phyloP scores from a whole-genome alignment of 129 eudicot species.

The Centella asiatica region DNA sequence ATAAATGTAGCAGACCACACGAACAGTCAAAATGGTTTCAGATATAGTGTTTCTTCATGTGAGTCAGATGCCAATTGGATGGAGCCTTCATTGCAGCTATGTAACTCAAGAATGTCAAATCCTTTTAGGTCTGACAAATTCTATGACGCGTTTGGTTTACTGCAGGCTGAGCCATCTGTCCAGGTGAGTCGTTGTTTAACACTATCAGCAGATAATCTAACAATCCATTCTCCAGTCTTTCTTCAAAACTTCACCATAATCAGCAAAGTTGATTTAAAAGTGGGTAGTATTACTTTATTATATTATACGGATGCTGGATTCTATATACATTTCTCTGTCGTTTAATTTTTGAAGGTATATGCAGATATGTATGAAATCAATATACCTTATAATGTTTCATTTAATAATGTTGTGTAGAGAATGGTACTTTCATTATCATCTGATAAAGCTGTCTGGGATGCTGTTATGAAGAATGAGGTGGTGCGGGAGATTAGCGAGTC shows the following conservation, averaged over 20 bases:
- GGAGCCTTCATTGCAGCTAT: constrained; percentile 47
- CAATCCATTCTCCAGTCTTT: too few relatives aligned
- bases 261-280: too few relatives aligned
- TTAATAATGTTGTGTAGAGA: constrained; percentile 26
- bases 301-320: not conserved
- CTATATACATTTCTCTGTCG: not conserved
- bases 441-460: constrained; percentile 78
- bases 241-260: too few relatives aligned
- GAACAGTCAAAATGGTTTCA: constrained; percentile 10
- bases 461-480: constrained; percentile 76
- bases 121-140: constrained; percentile 30
- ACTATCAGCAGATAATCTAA: too few relatives aligned
- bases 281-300: not conserved
- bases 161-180: constrained; percentile 58
- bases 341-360: not conserved
- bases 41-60: constrained; percentile 11
- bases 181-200: constrained; percentile 33
- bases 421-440: constrained; percentile 87
- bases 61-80: constrained; percentile 47
- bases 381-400: not conserved
- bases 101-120: constrained; percentile 22
- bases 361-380: not conserved
- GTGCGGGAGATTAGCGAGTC: constrained; percentile 64
- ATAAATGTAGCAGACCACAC: constrained; percentile 11
- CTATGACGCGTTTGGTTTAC: constrained; percentile 53